phyloP scores from a whole-genome alignment of 768 basidiomycete genomes.

The Cystofilobasidium ferigula region DNA sequence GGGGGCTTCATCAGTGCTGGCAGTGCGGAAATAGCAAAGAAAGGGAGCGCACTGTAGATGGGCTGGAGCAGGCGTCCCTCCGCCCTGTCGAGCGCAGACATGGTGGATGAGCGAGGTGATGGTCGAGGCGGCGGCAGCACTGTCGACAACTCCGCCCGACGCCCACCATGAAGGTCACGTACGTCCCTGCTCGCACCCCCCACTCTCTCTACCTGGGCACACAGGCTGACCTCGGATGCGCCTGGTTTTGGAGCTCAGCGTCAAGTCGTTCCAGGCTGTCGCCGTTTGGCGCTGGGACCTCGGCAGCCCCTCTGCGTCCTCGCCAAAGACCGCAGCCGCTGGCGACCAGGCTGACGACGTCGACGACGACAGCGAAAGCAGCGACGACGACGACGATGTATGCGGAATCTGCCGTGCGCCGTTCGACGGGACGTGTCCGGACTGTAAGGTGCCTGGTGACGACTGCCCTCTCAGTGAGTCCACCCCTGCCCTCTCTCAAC shows the following conservation, averaged over 20 bases:
- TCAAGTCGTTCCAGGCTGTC: slow-evolving; percentile 79
- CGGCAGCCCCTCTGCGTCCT: neutral
- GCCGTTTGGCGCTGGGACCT: slow-evolving; percentile 79
- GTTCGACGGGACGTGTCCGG: slow-evolving; percentile 88
- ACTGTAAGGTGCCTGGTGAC: slow-evolving; percentile 93
- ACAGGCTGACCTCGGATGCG: neutral
- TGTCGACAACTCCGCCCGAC: neutral
- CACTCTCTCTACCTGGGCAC: neutral
- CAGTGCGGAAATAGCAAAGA: no score
- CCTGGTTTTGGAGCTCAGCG: slow-evolving; percentile 32
- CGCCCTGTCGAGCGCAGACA: neutral
- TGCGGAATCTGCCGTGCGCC: slow-evolving; percentile 45
- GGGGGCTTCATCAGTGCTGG: neutral
- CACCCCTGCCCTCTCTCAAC: no score
- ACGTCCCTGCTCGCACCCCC: neutral
- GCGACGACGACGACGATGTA: slow-evolving; percentile 37
- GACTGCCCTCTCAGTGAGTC: slow-evolving; percentile 78
- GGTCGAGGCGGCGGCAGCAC: neutral
- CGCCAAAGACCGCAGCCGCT: slow-evolving; percentile 27
- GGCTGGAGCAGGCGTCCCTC: neutral
- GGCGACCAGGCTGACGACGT: slow-evolving; percentile 15
- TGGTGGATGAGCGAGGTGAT: neutral
- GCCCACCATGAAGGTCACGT: slow-evolving; percentile 22
- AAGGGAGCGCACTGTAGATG: neutral
- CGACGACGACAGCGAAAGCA: slow-evolving; percentile 47